These are phyloP conservation scores for Huntiella decipiens DNA, from an alignment of 2,329 filamentous ascomycete species.

Conservation along the genomic window DNA sequence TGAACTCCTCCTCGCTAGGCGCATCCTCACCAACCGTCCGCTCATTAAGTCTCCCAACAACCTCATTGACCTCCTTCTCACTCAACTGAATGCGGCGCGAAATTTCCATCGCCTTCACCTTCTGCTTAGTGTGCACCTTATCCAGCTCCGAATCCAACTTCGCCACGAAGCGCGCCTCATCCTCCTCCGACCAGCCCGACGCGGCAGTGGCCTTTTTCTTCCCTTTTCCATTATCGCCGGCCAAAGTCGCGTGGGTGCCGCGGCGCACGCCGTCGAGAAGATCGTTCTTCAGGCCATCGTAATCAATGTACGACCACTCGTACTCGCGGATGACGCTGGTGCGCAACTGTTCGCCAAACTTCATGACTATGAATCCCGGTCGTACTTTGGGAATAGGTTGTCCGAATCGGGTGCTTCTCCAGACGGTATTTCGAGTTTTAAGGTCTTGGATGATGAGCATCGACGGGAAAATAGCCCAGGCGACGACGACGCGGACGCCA, in stretches of 20 bases:
- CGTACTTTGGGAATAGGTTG: slow-evolving; percentile 19
- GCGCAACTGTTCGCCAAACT: slow-evolving; percentile 92
- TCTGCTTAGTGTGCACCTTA: slow-evolving; percentile 94
- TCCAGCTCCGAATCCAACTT: slow-evolving; percentile 83
- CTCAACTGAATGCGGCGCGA: slow-evolving; percentile 71
- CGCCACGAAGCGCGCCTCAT: slow-evolving; percentile 74
- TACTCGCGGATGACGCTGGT: slow-evolving; percentile 94
- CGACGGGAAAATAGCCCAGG: slow-evolving; percentile 11
- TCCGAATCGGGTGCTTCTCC: slow-evolving; percentile 20
- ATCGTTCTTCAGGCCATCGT: slow-evolving; percentile 77
- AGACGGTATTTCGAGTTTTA: slow-evolving; percentile 23
- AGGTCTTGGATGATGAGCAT: slow-evolving; percentile 37
- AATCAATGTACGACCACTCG: slow-evolving; percentile 96
- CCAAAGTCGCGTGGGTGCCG: slow-evolving; percentile 17
- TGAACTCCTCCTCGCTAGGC: slow-evolving; percentile 79
- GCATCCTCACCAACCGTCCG: slow-evolving; percentile 33
- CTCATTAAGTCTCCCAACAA: slow-evolving; percentile 56
- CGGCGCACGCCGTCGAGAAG: slow-evolving; percentile 46
- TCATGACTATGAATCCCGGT: slow-evolving; percentile 43
- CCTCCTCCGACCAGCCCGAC: slow-evolving; percentile 68
- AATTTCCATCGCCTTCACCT: slow-evolving; percentile 93
- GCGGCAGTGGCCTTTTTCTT: slow-evolving; percentile 18
- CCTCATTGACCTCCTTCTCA: slow-evolving; percentile 77
- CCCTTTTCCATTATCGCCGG: slow-evolving; percentile 15
- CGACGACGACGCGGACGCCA: not conserved